These are phyloP conservation scores for Aspergillus leporis DNA, from an alignment of 495 filamentous ascomycete species.

Conservation along the genomic window DNA sequence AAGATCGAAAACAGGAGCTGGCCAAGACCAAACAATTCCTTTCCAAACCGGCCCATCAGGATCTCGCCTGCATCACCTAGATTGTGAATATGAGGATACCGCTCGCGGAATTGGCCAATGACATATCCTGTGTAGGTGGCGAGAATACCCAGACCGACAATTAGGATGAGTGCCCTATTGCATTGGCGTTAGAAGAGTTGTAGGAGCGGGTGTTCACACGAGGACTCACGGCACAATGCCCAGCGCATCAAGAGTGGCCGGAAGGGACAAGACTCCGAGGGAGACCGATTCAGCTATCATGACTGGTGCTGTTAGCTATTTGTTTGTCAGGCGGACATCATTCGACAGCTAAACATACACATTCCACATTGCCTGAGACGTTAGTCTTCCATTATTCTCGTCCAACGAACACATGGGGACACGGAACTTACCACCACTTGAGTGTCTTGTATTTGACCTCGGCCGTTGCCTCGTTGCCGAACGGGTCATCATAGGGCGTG, in stretches of 20 bases:
- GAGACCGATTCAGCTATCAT: slow-evolving; percentile 73
- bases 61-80: slow-evolving; percentile 67
- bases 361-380: slow-evolving; percentile 40
- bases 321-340: neutral
- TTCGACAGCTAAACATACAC: slow-evolving; percentile 17
- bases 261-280: slow-evolving; percentile 65
- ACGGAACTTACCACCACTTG: slow-evolving; percentile 46
- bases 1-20: slow-evolving; percentile 72
- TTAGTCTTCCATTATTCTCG: neutral
- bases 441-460: slow-evolving; percentile 51
- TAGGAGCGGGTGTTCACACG: neutral
- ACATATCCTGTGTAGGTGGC: slow-evolving; percentile 77
- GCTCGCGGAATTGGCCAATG: slow-evolving; percentile 66
- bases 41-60: slow-evolving; percentile 61
- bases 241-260: slow-evolving; percentile 58
- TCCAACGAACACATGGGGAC: neutral
- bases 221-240: slow-evolving; percentile 54
- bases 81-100: slow-evolving; percentile 64
- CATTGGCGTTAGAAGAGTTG: neutral
- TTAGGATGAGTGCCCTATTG: slow-evolving; percentile 53
- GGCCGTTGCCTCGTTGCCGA: slow-evolving; percentile 44
- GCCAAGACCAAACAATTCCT: slow-evolving; percentile 64
- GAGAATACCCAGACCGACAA: slow-evolving; percentile 65
- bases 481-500: slow-evolving; percentile 23
- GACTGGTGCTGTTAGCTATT: slow-evolving; percentile 27